phyloP scores from a whole-genome alignment of 495 filamentous ascomycete species.

The Xylaria intraflava region DNA sequence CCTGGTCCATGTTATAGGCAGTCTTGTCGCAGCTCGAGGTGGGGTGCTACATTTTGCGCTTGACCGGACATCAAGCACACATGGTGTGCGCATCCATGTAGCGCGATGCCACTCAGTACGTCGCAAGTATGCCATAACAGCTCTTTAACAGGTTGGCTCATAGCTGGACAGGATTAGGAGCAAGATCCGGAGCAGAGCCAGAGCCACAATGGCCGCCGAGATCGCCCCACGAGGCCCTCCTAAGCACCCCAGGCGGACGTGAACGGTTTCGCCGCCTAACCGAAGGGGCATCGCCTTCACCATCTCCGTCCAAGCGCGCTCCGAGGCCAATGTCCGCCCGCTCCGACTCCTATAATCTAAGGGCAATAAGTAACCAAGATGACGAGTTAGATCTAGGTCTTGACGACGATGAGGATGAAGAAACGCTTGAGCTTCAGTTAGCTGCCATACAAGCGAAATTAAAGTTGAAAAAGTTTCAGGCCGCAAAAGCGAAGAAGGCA shows the following conservation, averaged over 20 bases:
- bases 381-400: slow-evolving; percentile 40
- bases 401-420: slow-evolving; percentile 81
- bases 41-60: background rate
- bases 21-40: background rate
- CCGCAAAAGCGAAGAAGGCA: slow-evolving; percentile 40
- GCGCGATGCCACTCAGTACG: slow-evolving; percentile 11
- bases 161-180: slow-evolving; percentile 14
- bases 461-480: slow-evolving; percentile 81
- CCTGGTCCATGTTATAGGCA: background rate
- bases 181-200: slow-evolving; percentile 18
- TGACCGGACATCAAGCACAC: background rate
- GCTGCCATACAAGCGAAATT: slow-evolving; percentile 80
- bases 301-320: slow-evolving; percentile 48
- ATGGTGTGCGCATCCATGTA: background rate
- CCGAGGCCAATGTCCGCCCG: slow-evolving; percentile 5
- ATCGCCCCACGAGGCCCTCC: slow-evolving; percentile 76
- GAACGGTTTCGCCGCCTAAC: slow-evolving; percentile 59
- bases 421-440: slow-evolving; percentile 74
- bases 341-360: background rate
- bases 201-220: slow-evolving; percentile 75
- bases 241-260: slow-evolving; percentile 75
- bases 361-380: slow-evolving; percentile 9
- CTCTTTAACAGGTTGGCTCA: background rate
- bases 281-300: slow-evolving; percentile 55
- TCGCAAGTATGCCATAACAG: background rate